Evolutionary conservation across 2,329 filamentous ascomycete genomes (phyloP).

Genomic region (Aspergillus nomiae): DNA sequence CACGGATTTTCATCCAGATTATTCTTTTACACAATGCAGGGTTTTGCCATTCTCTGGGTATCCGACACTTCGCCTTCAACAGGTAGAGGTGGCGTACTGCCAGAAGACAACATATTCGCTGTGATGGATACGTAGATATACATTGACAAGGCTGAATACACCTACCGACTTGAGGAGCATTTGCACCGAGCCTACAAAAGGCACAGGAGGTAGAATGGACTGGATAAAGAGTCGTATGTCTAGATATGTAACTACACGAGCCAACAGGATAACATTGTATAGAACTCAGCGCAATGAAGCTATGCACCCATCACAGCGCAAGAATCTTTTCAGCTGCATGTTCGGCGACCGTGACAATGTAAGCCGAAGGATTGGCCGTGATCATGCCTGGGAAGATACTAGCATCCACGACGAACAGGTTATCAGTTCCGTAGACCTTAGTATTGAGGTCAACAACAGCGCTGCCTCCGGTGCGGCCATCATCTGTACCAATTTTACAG

Average conservation of each 20-base stretch:
- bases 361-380: slow-evolving; percentile 18
- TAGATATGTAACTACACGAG: not conserved
- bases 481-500: slow-evolving; percentile 22
- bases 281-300: not conserved
- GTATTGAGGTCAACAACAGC: slow-evolving; percentile 22
- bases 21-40: not conserved
- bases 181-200: slow-evolving; percentile 12
- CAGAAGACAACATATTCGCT: slow-evolving; percentile 28
- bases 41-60: not conserved
- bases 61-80: slow-evolving; percentile 16
- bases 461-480: slow-evolving; percentile 19
- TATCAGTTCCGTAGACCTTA: slow-evolving; percentile 17
- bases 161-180: slow-evolving; percentile 22
- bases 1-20: not conserved
- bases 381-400: slow-evolving; percentile 21
- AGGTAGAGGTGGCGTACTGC: slow-evolving; percentile 26
- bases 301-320: not conserved
- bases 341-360: slow-evolving; percentile 18
- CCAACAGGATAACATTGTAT: not conserved
- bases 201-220: no score
- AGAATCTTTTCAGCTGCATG: slow-evolving; percentile 17
- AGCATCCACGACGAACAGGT: slow-evolving; percentile 17
- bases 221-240: not conserved
- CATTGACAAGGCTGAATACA: slow-evolving; percentile 22
- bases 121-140: slow-evolving; percentile 37